These are phyloP conservation scores for Rhodocollybia butyracea DNA, from an alignment of 768 basidiomycete genomes.

Conservation along the genomic window DNA sequence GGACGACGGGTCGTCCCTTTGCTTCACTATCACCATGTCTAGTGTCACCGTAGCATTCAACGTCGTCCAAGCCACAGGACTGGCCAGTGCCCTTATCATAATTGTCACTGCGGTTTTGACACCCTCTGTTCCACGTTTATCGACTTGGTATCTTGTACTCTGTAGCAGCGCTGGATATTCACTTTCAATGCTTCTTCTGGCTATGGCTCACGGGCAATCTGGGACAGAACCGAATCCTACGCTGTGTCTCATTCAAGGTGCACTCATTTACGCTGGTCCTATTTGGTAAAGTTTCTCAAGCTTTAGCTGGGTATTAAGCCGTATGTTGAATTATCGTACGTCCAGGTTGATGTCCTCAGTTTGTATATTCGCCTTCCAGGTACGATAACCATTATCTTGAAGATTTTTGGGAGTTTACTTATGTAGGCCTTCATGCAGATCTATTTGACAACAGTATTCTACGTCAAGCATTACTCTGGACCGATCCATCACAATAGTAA, in stretches of 20 bases:
- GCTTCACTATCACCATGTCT: not conserved
- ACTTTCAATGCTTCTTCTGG: not conserved
- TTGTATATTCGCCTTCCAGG: slow-evolving; percentile 3
- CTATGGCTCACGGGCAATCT: slow-evolving; percentile 1
- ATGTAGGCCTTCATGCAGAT: not conserved
- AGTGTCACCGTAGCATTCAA: not conserved
- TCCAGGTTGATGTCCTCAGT: not conserved
- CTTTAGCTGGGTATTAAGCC: not conserved
- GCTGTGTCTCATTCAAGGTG: slow-evolving; percentile 1
- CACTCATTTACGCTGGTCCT: not conserved
- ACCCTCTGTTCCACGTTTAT: not conserved
- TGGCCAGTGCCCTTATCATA: not conserved
- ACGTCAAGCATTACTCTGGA: not conserved
- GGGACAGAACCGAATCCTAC: not conserved
- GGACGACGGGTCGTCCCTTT: no score
- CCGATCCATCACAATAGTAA: not conserved
- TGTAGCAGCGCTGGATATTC: not conserved
- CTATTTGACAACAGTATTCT: not conserved
- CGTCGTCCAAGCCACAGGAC: not conserved
- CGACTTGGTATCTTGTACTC: slow-evolving; percentile 1
- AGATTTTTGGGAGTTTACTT: not conserved
- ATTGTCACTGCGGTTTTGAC: not conserved
- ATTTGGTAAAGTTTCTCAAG: not conserved
- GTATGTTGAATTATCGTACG: not conserved
- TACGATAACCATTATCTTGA: not conserved